Conservation (phyloP, 108 stramenopile genomes). For the Skeletonema costatum region DNA sequence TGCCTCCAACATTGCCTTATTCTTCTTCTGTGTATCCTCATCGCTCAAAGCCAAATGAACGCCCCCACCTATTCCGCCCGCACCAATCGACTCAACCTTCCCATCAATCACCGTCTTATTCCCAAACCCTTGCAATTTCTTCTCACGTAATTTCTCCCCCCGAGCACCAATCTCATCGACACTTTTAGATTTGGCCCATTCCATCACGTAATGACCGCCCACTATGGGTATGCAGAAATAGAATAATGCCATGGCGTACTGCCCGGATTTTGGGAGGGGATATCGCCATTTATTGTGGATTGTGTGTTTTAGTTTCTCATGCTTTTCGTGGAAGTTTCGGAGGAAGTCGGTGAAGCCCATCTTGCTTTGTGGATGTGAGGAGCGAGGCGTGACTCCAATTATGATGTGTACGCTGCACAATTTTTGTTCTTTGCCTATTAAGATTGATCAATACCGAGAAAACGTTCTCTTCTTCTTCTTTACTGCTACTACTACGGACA, state of each 20-base stretch:
- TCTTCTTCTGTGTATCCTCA: constrained; percentile 58
- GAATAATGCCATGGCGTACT: constrained; percentile 70
- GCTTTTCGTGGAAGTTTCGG: constrained; percentile 41
- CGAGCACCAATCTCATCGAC: constrained; percentile 67
- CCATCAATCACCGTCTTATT: constrained; percentile 51
- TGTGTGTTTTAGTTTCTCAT: constrained; percentile 44
- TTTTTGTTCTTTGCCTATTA: no score
- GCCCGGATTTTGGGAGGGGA: constrained; percentile 71
- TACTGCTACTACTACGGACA: no score
- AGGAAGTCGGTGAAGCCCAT: constrained; percentile 22
- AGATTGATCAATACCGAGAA: no score
- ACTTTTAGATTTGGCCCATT: constrained; percentile 65
- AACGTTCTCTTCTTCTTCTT: no score
- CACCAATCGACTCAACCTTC: constrained; percentile 54
- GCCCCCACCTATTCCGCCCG: constrained; percentile 73
- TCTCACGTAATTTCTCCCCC: constrained; percentile 52
- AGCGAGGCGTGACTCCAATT: not conserved
- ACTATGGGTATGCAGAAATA: constrained; percentile 79
- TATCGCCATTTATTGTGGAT: constrained; percentile 65
- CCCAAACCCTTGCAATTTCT: constrained; percentile 55
- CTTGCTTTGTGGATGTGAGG: not conserved
- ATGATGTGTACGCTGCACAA: not conserved
- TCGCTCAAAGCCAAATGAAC: constrained; percentile 74
- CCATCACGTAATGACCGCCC: constrained; percentile 69
- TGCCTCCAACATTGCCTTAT: constrained; percentile 65